These are phyloP conservation scores for Penicillium tannophilum DNA, from an alignment of 495 filamentous ascomycete genomes.

Conservation along the genomic window DNA sequence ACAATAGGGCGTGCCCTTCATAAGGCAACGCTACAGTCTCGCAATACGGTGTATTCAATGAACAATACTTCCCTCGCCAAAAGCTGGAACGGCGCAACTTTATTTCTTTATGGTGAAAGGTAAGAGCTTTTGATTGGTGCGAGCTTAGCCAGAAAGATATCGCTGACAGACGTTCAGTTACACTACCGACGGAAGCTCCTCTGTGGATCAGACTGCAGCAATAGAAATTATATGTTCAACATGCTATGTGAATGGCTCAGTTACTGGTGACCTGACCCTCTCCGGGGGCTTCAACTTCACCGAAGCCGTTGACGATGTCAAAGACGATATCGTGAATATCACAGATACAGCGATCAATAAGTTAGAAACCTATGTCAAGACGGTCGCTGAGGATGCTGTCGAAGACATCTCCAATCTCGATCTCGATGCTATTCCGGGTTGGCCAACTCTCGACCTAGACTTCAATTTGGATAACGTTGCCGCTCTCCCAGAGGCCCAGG, in stretches of 20 bases:
- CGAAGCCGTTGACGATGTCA: neutral
- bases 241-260: conserved; percentile 54
- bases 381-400: neutral
- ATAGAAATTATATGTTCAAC: conserved; percentile 44
- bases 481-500: conserved; percentile 40
- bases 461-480: conserved; percentile 43
- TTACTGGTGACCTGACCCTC: conserved; percentile 42
- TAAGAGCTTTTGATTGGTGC: neutral
- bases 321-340: neutral
- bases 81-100: conserved; percentile 39
- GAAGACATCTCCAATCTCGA: neutral
- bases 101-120: conserved; percentile 24
- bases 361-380: conserved; percentile 4
- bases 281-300: conserved; percentile 41
- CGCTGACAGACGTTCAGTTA: neutral
- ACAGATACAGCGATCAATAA: neutral
- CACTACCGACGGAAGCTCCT: neutral
- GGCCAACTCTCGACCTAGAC: conserved; percentile 12
- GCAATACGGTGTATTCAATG: conserved; percentile 25
- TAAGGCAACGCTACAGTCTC: conserved; percentile 10
- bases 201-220: neutral
- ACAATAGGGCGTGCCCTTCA: conserved; percentile 15
- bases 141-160: neutral
- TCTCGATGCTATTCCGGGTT: conserved; percentile 1
- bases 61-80: conserved; percentile 41